Base-by-base conservation (phyloP, 345 rosid genomes). In the Eucalyptus regnans region DNA sequence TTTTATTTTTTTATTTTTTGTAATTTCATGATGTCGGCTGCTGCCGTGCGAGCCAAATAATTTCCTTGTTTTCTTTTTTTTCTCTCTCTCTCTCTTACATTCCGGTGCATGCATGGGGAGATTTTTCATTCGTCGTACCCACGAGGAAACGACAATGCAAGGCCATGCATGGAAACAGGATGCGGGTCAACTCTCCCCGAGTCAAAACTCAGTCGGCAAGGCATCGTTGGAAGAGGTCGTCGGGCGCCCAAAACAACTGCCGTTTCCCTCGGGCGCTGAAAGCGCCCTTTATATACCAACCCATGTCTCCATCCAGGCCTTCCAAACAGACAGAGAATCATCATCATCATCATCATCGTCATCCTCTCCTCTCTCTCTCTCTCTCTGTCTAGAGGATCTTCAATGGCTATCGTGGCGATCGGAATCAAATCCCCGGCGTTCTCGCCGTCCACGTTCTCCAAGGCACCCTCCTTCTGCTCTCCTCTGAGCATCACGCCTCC, bases 381-480 rank as follows among this genome's bases (percentile, higher is more conserved):
- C 14, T 46, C n/a, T 37, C 37, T 46, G 5, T 56, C 83, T n/a
- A 13, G 46, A n/a, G 29, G n/a, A 29, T 49, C 44, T 44, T 20
- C 27, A 31, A 92, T 90, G 93, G 86, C 91, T 48, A 88, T 91
- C 13, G 90, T 90, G 4, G 90, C 91, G 5, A 92, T 89, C 15
- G 90, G 91, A 15, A 79, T 91, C 27, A 92, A 87, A 56, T 92
- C 94, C 41, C 93, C 95, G 50, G 91, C 90, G 22, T 93, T 91
- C 91, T 90, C 92, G 20, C 93, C 94, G 37, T 89, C 93, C 43
- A 91, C 89, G 6, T 90, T 91, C 50, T 20, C 90, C 89, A 90
- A 86, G 90, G 37, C 91, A 14, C 85, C 91, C 44, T 48, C 88
- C 49, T 88, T 83, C 23, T 88, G 6, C 12, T 18, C 88, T 18